Evolutionary conservation across 1,139 yeast species (phyloP).

Genomic region (Saccharomyces hybrid): DNA sequence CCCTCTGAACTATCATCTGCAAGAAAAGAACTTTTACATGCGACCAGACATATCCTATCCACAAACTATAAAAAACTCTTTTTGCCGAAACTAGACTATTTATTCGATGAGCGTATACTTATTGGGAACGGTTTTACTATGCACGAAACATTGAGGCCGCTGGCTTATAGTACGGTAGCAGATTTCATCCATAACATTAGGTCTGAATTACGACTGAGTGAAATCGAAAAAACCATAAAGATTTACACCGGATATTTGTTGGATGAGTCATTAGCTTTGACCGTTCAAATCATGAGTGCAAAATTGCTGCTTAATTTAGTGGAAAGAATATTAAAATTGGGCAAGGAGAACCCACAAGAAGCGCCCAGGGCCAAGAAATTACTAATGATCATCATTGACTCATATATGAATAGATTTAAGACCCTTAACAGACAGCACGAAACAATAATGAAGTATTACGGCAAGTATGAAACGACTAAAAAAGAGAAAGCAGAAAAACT

Average conservation of each 20-base stretch:
- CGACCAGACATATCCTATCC: constrained; percentile 87
- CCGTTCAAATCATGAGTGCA: constrained; percentile 97
- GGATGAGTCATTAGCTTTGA: constrained; percentile 75
- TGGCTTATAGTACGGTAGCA: constrained; percentile 94
- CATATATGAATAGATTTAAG: constrained; percentile 78
- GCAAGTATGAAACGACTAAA: constrained; percentile 41
- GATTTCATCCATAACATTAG: constrained; percentile 92
- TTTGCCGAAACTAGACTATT: constrained; percentile 73
- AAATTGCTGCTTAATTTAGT: constrained; percentile 79
- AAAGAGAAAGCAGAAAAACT: constrained; percentile 16
- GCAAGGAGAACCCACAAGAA: constrained; percentile 50
- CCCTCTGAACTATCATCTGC: constrained; percentile 95
- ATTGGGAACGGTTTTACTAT: constrained; percentile 93
- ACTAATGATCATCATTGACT: constrained; percentile 73
- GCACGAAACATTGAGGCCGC: constrained; percentile 74
- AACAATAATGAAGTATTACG: constrained; percentile 58
- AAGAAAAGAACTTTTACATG: constrained; percentile 85
- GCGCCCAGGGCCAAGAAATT: constrained; percentile 72
- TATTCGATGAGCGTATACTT: constrained; percentile 79
- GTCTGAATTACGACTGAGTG: constrained; percentile 72
- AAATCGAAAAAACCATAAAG: constrained; percentile 80
- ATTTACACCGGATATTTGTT: constrained; percentile 77
- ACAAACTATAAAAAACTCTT: constrained; percentile 80
- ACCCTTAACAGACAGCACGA: constrained; percentile 66
- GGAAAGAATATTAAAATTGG: constrained; percentile 78